phyloP scores from a whole-genome alignment of 768 basidiomycete species.

The Boletus insuetus region DNA sequence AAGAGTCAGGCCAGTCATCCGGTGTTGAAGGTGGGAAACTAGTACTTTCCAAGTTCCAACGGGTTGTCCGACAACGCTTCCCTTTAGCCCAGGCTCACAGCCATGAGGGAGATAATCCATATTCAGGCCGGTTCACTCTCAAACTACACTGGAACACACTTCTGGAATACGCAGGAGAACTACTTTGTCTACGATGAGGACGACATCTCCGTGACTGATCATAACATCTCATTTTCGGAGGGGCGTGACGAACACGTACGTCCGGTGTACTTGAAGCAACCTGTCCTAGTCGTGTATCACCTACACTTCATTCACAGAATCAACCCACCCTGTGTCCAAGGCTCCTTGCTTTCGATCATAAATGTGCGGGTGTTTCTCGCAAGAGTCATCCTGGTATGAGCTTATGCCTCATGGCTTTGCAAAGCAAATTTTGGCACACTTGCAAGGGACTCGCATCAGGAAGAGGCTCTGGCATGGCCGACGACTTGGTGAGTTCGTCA shows the following conservation, averaged over 20 bases:
- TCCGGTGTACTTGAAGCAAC: constrained; percentile 4
- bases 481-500: constrained; percentile 19
- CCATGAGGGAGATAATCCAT: constrained; percentile 78
- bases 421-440: constrained; percentile 69
- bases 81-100: not conserved
- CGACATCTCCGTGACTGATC: constrained; percentile 43
- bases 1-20: not conserved
- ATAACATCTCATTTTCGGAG: constrained; percentile 67
- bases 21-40: no score
- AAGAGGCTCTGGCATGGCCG: constrained; percentile 17
- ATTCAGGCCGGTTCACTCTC: constrained; percentile 68
- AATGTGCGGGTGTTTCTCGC: constrained; percentile 40
- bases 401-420: constrained; percentile 6
- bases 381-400: not conserved
- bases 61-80: not conserved
- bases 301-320: constrained; percentile 13
- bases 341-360: constrained; percentile 63
- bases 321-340: constrained; percentile 56
- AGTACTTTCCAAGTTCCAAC: no score
- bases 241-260: constrained; percentile 50
- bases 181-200: constrained; percentile 55
- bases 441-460: constrained; percentile 38
- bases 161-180: constrained; percentile 78
- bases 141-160: constrained; percentile 72
- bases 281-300: not conserved